Base-by-base conservation (phyloP, 768 basidiomycete genomes). In the Suillus sp. region DNA sequence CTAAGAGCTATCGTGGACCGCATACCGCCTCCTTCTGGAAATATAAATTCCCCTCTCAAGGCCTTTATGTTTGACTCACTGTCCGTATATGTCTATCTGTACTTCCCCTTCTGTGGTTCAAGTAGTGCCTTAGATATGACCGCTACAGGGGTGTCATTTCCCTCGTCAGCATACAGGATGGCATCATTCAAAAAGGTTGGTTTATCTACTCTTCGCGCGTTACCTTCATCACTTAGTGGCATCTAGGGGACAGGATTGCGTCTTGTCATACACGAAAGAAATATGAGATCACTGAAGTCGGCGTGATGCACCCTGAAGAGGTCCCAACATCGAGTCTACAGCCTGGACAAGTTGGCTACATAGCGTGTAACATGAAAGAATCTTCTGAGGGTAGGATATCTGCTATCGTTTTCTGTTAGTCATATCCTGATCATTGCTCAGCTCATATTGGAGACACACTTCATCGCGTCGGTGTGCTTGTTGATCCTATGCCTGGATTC, bases 311-410 rank as follows among this genome's bases (percentile, higher is more conserved):
- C 72, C 96, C 96, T 4, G 91, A 93, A 70, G 93, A 96, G 74
- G 80, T 88, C n/a, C 82, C 91, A 14, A 91, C 89, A 0, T 78
- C 78, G 13, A 82, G 80, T 61, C 77, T 95, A 53, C 82, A 83
- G 62, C 84, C 91, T 40, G 93, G 93, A 7, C 93, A 95, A 76
- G 93, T 95, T 20, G 92, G 93, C 18, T 95, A 87, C 70, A 84
- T 93, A 62, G 91, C 94, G 1, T 99, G 96, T 75, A 96, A 95
- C 72, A 99, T 99, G 96, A 99, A 98, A 75, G 91, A 97, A 68
- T 92, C 92, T 11, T 86, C 91, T 16, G 95, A 99, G 81, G 95
- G 95, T 95, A 62, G 48, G 71, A 58, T 40, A 16, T 40, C 14
- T 16, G 34, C 38, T 11, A 8, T 0, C 6, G 1, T 30, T 27